phyloP scores from a whole-genome alignment of 1,139 yeast genomes.

The Meyerozyma guilliermondii region DNA sequence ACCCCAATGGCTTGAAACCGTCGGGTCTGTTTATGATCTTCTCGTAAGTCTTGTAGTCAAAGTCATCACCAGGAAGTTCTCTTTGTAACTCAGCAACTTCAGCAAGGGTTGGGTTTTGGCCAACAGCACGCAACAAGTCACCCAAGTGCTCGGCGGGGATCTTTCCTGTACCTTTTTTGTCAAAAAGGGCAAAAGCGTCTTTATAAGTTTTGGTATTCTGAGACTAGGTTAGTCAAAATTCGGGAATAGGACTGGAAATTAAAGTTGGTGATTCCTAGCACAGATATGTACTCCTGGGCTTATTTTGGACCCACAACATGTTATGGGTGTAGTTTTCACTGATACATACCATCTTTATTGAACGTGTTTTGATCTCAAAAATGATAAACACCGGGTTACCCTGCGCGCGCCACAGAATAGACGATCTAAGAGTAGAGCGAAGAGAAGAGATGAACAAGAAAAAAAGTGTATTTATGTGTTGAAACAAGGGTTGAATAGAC shows the following conservation, averaged over 20 bases:
- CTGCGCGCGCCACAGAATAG: not conserved
- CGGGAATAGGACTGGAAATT: not conserved
- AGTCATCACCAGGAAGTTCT: conserved; percentile 37
- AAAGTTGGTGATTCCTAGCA: not conserved
- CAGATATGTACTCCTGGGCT: not conserved
- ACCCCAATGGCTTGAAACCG: conserved; percentile 87
- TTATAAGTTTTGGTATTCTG: conserved; percentile 70
- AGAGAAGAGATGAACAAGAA: too few relatives aligned
- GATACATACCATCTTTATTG: not conserved
- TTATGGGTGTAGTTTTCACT: not conserved
- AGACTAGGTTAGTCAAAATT: conserved; percentile 19
- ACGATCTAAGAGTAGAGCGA: too few relatives aligned
- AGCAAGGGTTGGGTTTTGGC: conserved; percentile 95
- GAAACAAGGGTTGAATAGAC: too few relatives aligned
- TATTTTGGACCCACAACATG: not conserved
- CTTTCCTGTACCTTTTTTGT: conserved; percentile 92
- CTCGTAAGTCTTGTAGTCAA: conserved; percentile 75
- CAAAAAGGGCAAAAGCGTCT: conserved; percentile 96
- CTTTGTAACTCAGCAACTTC: conserved; percentile 75
- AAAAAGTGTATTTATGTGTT: too few relatives aligned
- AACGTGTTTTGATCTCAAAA: conserved; percentile 1
- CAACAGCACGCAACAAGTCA: conserved; percentile 92
- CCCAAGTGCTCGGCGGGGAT: conserved; percentile 88
- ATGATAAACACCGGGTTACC: not conserved
- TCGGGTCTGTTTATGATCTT: conserved; percentile 80